phyloP scores from a whole-genome alignment of 208 protist species.

The Acanthamoeba healyi region DNA sequence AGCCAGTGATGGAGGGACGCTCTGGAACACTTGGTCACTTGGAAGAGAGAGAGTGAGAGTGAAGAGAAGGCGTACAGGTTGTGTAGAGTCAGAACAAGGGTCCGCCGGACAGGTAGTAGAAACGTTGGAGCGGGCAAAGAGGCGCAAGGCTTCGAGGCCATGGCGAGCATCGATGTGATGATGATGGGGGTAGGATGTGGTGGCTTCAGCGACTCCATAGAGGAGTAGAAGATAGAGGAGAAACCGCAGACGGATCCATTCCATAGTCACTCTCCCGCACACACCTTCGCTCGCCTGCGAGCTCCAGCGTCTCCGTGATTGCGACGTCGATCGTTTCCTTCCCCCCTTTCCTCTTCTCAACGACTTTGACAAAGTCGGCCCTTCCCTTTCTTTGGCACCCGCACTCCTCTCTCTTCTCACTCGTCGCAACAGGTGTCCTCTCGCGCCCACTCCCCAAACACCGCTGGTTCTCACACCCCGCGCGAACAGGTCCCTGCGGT shows the following conservation, averaged over 20 bases:
- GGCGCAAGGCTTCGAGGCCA: not conserved
- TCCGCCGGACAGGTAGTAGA: not conserved
- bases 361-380: not conserved
- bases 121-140: not conserved
- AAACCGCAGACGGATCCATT: conserved; percentile 27
- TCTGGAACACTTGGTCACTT: not conserved
- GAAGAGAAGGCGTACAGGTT: not conserved
- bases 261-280: conserved; percentile 19
- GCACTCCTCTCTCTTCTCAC: not conserved
- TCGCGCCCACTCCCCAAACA: not conserved
- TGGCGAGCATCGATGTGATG: not conserved
- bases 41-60: not conserved
- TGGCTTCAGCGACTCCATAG: not conserved
- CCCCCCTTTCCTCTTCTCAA: not conserved
- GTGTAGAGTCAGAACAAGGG: not conserved
- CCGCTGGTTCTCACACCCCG: too few relatives aligned
- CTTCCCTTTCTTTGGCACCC: not conserved
- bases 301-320: not conserved
- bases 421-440: not conserved
- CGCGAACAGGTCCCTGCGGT: too few relatives aligned
- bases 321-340: not conserved
- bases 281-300: not conserved
- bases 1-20: too few relatives aligned
- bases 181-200: not conserved
- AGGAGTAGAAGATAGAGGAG: not conserved